Percentiles rank a stretch among this genome's conserved stretches.
phyloP scores from a whole-genome alignment of 2,329 filamentous ascomycete genomes.

The Aspergillus sp. region DNA sequence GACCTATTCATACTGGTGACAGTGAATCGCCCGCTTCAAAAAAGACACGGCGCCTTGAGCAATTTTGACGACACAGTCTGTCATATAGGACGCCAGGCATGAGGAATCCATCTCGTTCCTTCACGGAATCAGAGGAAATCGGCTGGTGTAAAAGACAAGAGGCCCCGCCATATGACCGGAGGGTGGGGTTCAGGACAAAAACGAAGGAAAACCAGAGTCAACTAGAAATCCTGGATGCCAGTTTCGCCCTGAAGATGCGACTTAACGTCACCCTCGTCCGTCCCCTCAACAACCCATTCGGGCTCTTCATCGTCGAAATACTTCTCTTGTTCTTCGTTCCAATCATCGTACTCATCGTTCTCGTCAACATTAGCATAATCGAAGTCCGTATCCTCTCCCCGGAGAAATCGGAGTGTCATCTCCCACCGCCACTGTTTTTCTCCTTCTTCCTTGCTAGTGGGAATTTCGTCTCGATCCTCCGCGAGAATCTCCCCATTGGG shows the following conservation, averaged over 20 bases:
- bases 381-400: slow-evolving; percentile 74
- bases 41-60: too few relatives aligned
- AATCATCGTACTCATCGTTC: slow-evolving; percentile 70
- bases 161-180: too few relatives aligned
- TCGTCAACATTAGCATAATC: slow-evolving; percentile 71
- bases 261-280: slow-evolving; percentile 32
- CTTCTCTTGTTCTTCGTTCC: slow-evolving; percentile 64
- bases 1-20: too few relatives aligned
- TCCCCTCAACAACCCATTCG: slow-evolving; percentile 56
- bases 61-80: too few relatives aligned
- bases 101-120: too few relatives aligned
- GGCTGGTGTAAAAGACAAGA: too few relatives aligned
- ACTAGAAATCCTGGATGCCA: slow-evolving; percentile 68
- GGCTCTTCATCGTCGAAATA: slow-evolving; percentile 82
- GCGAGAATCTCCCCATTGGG: slow-evolving; percentile 57
- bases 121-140: too few relatives aligned
- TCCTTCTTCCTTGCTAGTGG: slow-evolving; percentile 64
- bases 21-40: too few relatives aligned
- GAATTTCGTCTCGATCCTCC: slow-evolving; percentile 58
- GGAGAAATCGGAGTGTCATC: slow-evolving; percentile 71
- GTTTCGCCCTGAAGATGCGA: slow-evolving; percentile 57
- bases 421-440: slow-evolving; percentile 68
- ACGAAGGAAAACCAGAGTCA: too few relatives aligned
- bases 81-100: too few relatives aligned
- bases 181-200: too few relatives aligned